These are phyloP conservation scores for Diaporthe eres DNA, from an alignment of 2,329 filamentous ascomycete species.

Conservation along the genomic window DNA sequence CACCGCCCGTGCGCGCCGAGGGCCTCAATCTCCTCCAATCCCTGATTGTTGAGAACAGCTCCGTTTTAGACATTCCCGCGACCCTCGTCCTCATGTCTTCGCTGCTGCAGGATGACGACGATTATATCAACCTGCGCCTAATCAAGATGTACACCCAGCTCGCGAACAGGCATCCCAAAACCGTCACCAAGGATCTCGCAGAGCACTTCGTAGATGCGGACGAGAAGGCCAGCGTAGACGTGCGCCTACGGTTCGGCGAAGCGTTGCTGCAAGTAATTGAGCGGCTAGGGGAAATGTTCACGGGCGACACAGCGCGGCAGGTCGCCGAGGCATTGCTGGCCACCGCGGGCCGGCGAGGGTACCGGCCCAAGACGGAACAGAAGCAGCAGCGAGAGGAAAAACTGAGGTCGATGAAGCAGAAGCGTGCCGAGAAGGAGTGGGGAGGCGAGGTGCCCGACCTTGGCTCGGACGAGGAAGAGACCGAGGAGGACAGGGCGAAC, in stretches of 20 bases:
- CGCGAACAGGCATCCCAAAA: constrained; percentile 72
- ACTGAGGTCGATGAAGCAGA: constrained; percentile 62
- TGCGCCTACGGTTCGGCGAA: constrained; percentile 78
- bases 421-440: constrained; percentile 68
- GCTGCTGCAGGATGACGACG: constrained; percentile 75
- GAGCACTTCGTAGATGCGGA: constrained; percentile 77
- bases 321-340: constrained; percentile 73
- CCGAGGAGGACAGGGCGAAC: constrained; percentile 59
- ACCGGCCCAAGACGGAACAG: constrained; percentile 71
- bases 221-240: constrained; percentile 72
- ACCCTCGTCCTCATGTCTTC: constrained; percentile 74
- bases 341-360: constrained; percentile 74
- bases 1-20: constrained; percentile 76
- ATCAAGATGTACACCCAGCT: constrained; percentile 76
- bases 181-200: constrained; percentile 73
- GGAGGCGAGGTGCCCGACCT: constrained; percentile 66
- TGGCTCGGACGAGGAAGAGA: constrained; percentile 60
- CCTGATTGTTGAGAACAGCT: constrained; percentile 68
- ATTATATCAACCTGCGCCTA: constrained; percentile 79
- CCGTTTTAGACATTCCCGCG: constrained; percentile 76
- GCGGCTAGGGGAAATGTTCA: constrained; percentile 68
- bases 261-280: constrained; percentile 76
- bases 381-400: constrained; percentile 67
- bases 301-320: constrained; percentile 64
- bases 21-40: constrained; percentile 72